Evolutionary conservation across 805 yeast species (phyloP).

Genomic region (Yamadazyma olivae): DNA sequence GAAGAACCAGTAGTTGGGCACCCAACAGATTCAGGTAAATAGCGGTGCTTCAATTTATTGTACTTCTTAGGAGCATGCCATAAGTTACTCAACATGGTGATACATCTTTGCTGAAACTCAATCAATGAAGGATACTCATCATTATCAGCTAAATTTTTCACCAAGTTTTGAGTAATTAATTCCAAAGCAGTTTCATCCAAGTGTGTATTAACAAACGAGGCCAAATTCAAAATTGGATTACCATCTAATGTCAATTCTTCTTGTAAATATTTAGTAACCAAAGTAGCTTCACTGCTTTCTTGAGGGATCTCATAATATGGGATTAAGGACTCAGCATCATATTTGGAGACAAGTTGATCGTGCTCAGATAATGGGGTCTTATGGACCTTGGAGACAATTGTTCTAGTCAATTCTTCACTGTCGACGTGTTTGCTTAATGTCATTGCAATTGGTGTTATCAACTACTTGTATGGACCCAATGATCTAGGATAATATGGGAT

Average conservation of each 20-base stretch:
- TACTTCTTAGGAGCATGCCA: conserved; percentile 66
- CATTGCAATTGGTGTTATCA: conserved; percentile 36
- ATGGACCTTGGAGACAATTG: conserved; percentile 22
- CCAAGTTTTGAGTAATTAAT: conserved; percentile 65
- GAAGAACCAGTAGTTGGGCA: conserved; percentile 93
- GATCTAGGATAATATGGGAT: background rate
- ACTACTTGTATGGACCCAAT: too few relatives aligned
- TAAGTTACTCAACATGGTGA: conserved; percentile 70
- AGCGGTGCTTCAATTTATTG: conserved; percentile 22
- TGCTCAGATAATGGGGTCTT: conserved; percentile 19
- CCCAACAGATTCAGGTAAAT: conserved; percentile 55
- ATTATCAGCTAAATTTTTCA: conserved; percentile 87
- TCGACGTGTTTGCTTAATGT: conserved; percentile 45
- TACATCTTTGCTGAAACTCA: conserved; percentile 77
- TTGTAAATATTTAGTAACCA: conserved; percentile 61
- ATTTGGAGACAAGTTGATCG: conserved; percentile 31
- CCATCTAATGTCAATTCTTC: conserved; percentile 84
- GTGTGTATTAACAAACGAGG: conserved; percentile 83
- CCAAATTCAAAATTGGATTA: conserved; percentile 76
- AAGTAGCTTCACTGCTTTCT: conserved; percentile 47
- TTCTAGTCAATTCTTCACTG: conserved; percentile 38
- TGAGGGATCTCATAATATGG: conserved; percentile 64
- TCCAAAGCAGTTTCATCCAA: conserved; percentile 40
- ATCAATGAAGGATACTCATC: conserved; percentile 90
- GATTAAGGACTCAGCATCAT: conserved; percentile 26